Evolutionary conservation across 2,329 filamentous ascomycete species (phyloP).

Genomic region (Fusarium chuoi): DNA sequence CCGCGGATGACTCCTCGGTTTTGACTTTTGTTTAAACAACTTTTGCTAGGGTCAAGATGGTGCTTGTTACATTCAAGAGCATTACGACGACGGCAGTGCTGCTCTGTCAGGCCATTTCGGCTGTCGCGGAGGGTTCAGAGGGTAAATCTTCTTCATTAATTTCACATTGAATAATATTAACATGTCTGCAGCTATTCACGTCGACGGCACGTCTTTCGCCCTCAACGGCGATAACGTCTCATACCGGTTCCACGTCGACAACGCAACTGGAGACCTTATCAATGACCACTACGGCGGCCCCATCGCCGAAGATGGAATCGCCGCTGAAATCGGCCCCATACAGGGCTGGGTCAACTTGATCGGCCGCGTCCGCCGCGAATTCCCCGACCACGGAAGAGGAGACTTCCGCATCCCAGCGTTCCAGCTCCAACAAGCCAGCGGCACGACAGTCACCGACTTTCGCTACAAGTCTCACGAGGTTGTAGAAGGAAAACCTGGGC

Average conservation of each 20-base stretch:
- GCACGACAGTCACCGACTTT: slow-evolving; percentile 68
- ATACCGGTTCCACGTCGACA: slow-evolving; percentile 72
- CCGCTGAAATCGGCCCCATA: slow-evolving; percentile 45
- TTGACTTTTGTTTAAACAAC: neutral
- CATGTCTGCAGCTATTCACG: slow-evolving; percentile 57
- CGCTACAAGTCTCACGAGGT: slow-evolving; percentile 67
- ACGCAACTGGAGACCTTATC: slow-evolving; percentile 64
- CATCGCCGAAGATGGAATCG: slow-evolving; percentile 60
- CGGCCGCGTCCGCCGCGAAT: slow-evolving; percentile 69
- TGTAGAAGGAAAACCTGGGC: slow-evolving; percentile 63
- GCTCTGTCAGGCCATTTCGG: neutral
- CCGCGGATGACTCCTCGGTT: neutral
- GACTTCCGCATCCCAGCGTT: slow-evolving; percentile 72
- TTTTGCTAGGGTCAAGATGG: neutral
- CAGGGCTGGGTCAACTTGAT: slow-evolving; percentile 60
- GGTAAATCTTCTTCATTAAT: neutral
- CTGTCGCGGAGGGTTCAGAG: neutral
- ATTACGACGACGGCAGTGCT: neutral
- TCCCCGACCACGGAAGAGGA: slow-evolving; percentile 72
- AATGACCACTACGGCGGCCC: slow-evolving; percentile 71
- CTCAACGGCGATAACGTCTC: slow-evolving; percentile 66
- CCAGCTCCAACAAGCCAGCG: slow-evolving; percentile 67
- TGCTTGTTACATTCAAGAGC: neutral
- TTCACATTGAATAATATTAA: neutral
- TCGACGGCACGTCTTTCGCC: slow-evolving; percentile 65